These are phyloP conservation scores for Torulaspora quercuum DNA, from an alignment of 805 yeast genomes.

Conservation along the genomic window DNA sequence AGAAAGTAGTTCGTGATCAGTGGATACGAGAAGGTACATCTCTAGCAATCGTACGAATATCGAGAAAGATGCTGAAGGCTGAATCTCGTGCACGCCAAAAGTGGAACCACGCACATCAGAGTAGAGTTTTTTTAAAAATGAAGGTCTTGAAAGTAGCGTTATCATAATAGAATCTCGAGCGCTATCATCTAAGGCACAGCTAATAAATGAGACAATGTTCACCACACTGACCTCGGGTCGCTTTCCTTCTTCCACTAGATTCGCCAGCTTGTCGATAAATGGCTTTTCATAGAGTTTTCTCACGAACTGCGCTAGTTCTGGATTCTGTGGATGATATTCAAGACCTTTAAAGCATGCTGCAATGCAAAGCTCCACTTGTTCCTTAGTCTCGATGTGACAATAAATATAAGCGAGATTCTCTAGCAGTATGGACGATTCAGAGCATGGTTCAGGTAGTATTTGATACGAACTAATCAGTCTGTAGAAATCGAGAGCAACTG, in stretches of 20 bases:
- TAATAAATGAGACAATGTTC: slow-evolving; percentile 12
- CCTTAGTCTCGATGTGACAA: slow-evolving; percentile 1
- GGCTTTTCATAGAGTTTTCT: slow-evolving; percentile 15
- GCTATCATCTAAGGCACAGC: slow-evolving; percentile 17
- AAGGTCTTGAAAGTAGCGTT: slow-evolving; percentile 18
- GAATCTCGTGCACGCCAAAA: slow-evolving; percentile 4
- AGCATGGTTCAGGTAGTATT: slow-evolving; percentile 7
- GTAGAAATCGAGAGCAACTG: slow-evolving; percentile 6
- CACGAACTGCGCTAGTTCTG: slow-evolving; percentile 7
- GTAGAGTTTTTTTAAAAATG: slow-evolving; percentile 16
- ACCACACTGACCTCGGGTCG: slow-evolving; percentile 6
- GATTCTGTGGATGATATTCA: slow-evolving; percentile 7
- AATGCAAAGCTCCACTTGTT: slow-evolving; percentile 4
- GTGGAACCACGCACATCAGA: slow-evolving; percentile 1
- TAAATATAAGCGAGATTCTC: slow-evolving; percentile 21
- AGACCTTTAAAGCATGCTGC: slow-evolving; percentile 13
- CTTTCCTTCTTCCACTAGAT: slow-evolving; percentile 8
- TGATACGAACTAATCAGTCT: slow-evolving; percentile 1
- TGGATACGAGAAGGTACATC: slow-evolving; percentile 27
- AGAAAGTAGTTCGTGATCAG: slow-evolving; percentile 30
- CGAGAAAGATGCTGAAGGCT: slow-evolving; percentile 13
- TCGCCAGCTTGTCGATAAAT: slow-evolving; percentile 16
- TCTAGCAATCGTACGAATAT: slow-evolving; percentile 24
- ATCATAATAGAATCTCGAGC: slow-evolving; percentile 18
- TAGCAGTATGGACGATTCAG: slow-evolving; percentile 10